Evolutionary conservation across 2,329 filamentous ascomycete genomes (phyloP).

Genomic region (Arthroderma sp.): DNA sequence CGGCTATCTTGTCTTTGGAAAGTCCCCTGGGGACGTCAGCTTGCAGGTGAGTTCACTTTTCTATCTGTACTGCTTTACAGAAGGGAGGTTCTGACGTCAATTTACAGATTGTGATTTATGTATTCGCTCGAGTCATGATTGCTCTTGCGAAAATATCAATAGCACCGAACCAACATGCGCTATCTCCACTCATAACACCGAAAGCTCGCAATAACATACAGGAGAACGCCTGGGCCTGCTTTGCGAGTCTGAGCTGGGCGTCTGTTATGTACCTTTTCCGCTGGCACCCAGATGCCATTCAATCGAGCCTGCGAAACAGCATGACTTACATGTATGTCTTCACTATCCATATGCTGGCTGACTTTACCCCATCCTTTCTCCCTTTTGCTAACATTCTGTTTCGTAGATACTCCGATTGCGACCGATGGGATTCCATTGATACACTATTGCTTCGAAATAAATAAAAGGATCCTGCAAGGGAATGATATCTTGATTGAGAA

Average conservation of each 20-base stretch:
- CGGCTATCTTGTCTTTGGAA: conserved; percentile 87
- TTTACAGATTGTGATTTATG: conserved; percentile 80
- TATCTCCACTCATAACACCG: conserved; percentile 31
- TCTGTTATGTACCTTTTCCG: conserved; percentile 91
- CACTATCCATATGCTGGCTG: neutral
- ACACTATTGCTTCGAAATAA: conserved; percentile 80
- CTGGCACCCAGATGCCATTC: conserved; percentile 80
- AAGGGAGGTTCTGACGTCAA: conserved; percentile 4
- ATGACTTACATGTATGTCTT: conserved; percentile 88
- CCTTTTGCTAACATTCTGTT: conserved; percentile 3
- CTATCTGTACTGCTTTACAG: neutral
- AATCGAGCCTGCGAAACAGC: conserved; percentile 79
- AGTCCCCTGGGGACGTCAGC: conserved; percentile 64
- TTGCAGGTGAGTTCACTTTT: conserved; percentile 42
- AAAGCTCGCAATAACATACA: conserved; percentile 39
- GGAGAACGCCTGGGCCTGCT: conserved; percentile 77
- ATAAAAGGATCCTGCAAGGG: conserved; percentile 18
- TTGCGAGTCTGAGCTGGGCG: conserved; percentile 83
- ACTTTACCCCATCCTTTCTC: neutral
- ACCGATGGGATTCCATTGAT: conserved; percentile 75
- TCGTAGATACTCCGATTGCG: conserved; percentile 58
- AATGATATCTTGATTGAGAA: neutral
- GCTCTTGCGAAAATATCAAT: conserved; percentile 73
- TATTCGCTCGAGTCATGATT: conserved; percentile 82
- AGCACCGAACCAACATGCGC: conserved; percentile 39